These are phyloP conservation scores for Fragosphaeria purpurea DNA, from an alignment of 2,329 filamentous ascomycete species.

Conservation along the genomic window DNA sequence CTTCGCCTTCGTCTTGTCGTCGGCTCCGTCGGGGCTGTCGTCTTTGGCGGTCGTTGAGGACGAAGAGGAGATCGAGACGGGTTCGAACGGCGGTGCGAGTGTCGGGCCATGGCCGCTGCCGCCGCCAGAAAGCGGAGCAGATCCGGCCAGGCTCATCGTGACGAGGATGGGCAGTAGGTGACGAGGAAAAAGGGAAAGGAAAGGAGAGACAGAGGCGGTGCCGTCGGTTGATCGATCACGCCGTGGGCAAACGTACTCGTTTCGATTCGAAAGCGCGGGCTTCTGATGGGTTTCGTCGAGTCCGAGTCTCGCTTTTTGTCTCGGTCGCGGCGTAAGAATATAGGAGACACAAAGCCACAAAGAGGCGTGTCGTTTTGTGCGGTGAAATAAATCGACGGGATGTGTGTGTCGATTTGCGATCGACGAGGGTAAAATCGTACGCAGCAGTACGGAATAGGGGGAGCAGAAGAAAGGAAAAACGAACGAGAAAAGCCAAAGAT, in stretches of 20 bases:
- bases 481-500: background rate
- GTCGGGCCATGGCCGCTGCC: constrained; percentile 7
- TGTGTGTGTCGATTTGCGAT: too few species aligned
- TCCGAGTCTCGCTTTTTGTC: too few species aligned
- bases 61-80: constrained; percentile 4
- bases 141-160: constrained; percentile 11
- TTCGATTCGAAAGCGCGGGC: too few species aligned
- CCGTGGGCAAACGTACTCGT: too few species aligned
- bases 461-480: background rate
- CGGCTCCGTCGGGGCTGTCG: background rate
- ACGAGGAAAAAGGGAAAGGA: background rate
- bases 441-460: too few species aligned
- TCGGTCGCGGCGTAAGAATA: too few species aligned
- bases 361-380: too few species aligned
- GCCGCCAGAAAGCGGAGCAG: constrained; percentile 7
- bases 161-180: background rate
- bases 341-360: too few species aligned
- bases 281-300: too few species aligned
- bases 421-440: background rate
- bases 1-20: constrained; percentile 25
- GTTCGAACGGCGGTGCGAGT: constrained; percentile 13
- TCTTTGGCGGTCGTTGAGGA: background rate
- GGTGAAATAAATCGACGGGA: too few species aligned
- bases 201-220: background rate
- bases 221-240: too few species aligned